Conservation (phyloP, 345 rosid species). For the Arabis hirsuta region DNA sequence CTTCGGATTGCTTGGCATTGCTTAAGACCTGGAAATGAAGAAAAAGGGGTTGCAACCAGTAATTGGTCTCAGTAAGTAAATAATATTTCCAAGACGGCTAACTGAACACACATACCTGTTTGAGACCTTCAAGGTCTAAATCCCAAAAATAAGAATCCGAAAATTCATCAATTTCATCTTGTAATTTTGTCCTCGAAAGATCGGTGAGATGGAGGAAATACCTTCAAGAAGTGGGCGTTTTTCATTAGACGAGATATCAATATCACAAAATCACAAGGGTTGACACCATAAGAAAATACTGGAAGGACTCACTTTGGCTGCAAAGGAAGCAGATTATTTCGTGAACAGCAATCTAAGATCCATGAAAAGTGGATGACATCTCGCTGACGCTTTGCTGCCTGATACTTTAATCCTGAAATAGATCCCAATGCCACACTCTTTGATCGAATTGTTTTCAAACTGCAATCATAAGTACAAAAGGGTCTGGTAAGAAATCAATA, state of each 20-base stretch:
- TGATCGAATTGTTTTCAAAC: background rate
- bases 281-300: conserved; percentile 16
- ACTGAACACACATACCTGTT: conserved; percentile 59
- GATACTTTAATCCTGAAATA: conserved; percentile 79
- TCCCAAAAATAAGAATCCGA: conserved; percentile 84
- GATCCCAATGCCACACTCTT: conserved; percentile 22
- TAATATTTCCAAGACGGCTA: conserved; percentile 23
- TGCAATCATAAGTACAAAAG: conserved; percentile 3
- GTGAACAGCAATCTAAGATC: conserved; percentile 84
- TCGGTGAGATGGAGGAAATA: conserved; percentile 83
- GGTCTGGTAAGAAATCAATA: conserved; percentile 6
- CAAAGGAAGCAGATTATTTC: conserved; percentile 73
- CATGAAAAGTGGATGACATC: conserved; percentile 91
- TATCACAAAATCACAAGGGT: conserved; percentile 22
- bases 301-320: conserved; percentile 73
- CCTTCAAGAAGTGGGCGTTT: conserved; percentile 50
- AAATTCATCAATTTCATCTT: conserved; percentile 87
- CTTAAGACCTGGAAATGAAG: conserved; percentile 64
- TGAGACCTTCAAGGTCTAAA: conserved; percentile 74
- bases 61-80: conserved; percentile 9
- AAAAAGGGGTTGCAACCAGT: conserved; percentile 14
- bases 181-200: conserved; percentile 68
- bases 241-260: background rate
- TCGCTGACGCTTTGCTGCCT: conserved; percentile 79
- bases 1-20: conserved; percentile 60